Conservation (phyloP, 345 rosid species). For the Ceriops tagal region DNA sequence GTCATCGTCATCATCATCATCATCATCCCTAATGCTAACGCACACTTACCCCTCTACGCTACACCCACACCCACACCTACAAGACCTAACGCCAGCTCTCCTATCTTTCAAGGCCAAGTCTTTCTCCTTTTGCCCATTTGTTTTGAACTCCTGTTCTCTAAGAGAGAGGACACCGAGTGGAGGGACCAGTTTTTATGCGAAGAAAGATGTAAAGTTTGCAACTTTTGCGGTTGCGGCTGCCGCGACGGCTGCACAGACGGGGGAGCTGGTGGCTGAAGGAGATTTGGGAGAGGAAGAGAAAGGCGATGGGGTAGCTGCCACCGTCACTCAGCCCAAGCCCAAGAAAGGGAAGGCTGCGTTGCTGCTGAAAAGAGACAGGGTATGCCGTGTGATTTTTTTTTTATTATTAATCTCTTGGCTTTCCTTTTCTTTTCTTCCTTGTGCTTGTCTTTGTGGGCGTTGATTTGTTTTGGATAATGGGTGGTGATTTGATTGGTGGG, state of each 20-base stretch:
- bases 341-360: constrained; percentile 87
- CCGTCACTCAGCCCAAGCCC: constrained; percentile 51
- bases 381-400: constrained; percentile 24
- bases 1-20: neutral
- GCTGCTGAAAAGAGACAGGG: constrained; percentile 85
- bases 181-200: constrained; percentile 15
- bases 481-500: constrained; percentile 10
- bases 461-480: neutral
- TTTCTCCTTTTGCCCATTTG: constrained; percentile 37
- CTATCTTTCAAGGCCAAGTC: constrained; percentile 51
- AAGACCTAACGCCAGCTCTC: constrained; percentile 45
- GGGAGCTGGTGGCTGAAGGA: constrained; percentile 40
- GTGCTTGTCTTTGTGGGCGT: neutral
- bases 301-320: constrained; percentile 34
- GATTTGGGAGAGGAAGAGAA: constrained; percentile 29
- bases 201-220: constrained; percentile 21
- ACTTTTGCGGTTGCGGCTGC: constrained; percentile 31
- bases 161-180: constrained; percentile 26
- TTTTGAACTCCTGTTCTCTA: constrained; percentile 19
- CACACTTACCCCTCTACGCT: constrained; percentile 39
- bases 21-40: constrained; percentile 54
- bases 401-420: neutral
- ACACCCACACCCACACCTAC: constrained; percentile 27
- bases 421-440: neutral
- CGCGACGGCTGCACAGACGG: constrained; percentile 51